These are phyloP conservation scores for Spiraea crenata DNA, from an alignment of 331 rosid genomes.

Conservation along the genomic window DNA sequence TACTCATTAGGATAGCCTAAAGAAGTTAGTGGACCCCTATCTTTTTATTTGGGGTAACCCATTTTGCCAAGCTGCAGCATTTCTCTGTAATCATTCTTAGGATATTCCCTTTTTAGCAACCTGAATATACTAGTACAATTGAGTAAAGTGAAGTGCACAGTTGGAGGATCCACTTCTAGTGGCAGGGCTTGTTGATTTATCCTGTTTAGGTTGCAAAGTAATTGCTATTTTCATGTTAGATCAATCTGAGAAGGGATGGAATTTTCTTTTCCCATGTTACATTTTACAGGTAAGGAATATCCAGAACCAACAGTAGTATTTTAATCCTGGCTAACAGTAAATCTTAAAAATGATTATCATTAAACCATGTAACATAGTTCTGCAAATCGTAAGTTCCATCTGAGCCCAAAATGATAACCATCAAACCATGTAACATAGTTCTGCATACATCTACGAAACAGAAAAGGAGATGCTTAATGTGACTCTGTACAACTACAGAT, in stretches of 20 bases:
- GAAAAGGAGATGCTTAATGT: conserved; percentile 15
- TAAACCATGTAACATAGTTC: not conserved
- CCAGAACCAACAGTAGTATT: not conserved
- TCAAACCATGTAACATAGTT: not conserved
- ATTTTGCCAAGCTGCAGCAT: not conserved
- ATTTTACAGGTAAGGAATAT: too few species aligned
- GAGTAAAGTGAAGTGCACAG: not conserved
- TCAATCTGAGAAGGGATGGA: not conserved
- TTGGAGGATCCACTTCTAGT: not conserved
- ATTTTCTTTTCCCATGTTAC: not conserved
- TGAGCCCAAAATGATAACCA: not conserved
- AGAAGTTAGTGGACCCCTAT: too few species aligned
- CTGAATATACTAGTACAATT: not conserved
- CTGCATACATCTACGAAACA: not conserved
- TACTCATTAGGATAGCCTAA: too few species aligned
- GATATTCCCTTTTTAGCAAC: not conserved
- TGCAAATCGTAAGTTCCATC: not conserved
- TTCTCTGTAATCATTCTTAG: not conserved
- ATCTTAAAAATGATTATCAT: not conserved
- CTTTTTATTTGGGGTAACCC: not conserved
- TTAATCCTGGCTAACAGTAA: not conserved
- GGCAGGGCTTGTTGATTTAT: not conserved
- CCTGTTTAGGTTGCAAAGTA: not conserved
- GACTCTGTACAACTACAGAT: conserved; percentile 43
- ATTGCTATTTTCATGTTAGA: not conserved